Evolutionary conservation across 495 filamentous ascomycete species (phyloP).

Genomic region (Aspergillus saccharolyticus): DNA sequence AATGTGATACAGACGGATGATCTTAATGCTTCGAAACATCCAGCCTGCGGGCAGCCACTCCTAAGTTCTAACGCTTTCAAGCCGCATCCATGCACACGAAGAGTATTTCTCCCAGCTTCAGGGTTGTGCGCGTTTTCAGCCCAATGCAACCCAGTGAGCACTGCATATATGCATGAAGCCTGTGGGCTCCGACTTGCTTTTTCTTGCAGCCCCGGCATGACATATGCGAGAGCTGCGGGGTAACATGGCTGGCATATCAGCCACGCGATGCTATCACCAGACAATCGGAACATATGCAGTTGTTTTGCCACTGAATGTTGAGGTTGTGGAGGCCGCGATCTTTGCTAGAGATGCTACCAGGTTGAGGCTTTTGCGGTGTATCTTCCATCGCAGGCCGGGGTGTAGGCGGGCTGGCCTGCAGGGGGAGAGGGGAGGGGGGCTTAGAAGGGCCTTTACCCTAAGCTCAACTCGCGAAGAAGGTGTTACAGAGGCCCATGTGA

Average conservation of each 20-base stretch:
- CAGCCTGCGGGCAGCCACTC: background rate
- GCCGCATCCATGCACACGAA: too few species aligned
- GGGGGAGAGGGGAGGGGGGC: too few species aligned
- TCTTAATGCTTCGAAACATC: background rate
- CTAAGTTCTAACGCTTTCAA: background rate
- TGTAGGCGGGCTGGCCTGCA: background rate
- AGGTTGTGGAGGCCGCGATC: background rate
- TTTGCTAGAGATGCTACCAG: background rate
- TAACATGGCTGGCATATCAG: constrained; percentile 7
- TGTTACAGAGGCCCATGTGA: background rate
- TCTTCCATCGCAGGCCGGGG: background rate
- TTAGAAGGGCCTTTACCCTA: background rate
- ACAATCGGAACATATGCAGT: constrained; percentile 9
- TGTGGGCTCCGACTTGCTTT: constrained; percentile 2
- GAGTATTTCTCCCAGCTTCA: too few species aligned
- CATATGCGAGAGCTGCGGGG: constrained; percentile 7
- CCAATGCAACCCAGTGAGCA: constrained; percentile 3
- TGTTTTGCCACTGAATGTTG: background rate
- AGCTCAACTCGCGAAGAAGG: background rate
- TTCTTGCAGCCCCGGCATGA: constrained; percentile 1
- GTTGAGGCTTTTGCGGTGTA: background rate
- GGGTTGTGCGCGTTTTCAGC: background rate
- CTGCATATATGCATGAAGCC: constrained; percentile 2
- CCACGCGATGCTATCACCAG: constrained; percentile 19
- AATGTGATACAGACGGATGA: background rate